Evolutionary conservation across 768 basidiomycete species (phyloP).

Genomic region (Lactarius deliciosus): DNA sequence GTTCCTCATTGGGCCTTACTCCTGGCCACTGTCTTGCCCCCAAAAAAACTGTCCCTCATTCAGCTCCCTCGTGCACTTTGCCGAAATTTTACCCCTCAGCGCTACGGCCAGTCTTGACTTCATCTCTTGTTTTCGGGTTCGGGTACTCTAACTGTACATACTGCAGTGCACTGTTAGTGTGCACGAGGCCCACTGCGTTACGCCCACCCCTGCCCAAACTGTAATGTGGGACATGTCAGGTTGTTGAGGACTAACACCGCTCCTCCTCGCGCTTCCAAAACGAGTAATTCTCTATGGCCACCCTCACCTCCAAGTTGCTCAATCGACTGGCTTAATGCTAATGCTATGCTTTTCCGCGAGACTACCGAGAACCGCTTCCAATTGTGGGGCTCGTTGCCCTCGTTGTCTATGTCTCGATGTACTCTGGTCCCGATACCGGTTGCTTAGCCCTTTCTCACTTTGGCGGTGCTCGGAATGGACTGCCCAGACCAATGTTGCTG

Average conservation of each 20-base stretch:
- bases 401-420: slow-evolving; percentile 7
- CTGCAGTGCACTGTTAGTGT: neutral
- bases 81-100: neutral
- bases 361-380: slow-evolving; percentile 9
- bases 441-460: slow-evolving; percentile 2
- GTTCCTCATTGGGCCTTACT: too few relatives aligned
- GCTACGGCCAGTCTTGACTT: neutral
- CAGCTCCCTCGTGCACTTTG: neutral
- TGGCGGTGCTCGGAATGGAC: slow-evolving; percentile 6
- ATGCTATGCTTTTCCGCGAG: slow-evolving; percentile 18
- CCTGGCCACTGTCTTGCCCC: neutral
- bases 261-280: neutral
- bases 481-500: neutral
- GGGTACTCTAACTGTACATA: neutral
- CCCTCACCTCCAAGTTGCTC: neutral
- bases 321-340: neutral
- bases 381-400: neutral
- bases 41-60: neutral
- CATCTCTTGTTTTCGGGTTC: neutral
- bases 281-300: neutral
- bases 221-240: neutral
- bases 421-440: slow-evolving; percentile 2
- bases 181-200: slow-evolving; percentile 8
- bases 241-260: neutral
- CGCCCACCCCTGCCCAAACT: neutral